A percentile compares a stretch with the other conserved stretches of the same genome.
Conservation (phyloP, 1,139 yeast genomes). For the Arxiozyma slooffiae region DNA sequence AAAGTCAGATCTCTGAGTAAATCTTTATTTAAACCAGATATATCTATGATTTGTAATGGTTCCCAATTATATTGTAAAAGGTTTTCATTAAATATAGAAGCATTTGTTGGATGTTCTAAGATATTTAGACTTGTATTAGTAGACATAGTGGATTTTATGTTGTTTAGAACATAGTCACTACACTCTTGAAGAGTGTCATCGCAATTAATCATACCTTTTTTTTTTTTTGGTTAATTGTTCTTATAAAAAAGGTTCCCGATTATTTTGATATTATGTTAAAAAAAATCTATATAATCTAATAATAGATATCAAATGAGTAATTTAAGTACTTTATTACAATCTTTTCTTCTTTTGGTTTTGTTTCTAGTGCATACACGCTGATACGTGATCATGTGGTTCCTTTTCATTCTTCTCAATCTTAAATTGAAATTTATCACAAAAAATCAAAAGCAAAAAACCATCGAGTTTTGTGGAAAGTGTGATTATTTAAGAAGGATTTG, state of each 20-base stretch:
- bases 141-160: not conserved
- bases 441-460: not conserved
- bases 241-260: no score
- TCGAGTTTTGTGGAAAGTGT: not conserved
- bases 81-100: constrained; percentile 2
- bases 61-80: constrained; percentile 13
- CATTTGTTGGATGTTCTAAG: constrained; percentile 4
- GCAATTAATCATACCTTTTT: not conserved
- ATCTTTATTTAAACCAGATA: constrained; percentile 9
- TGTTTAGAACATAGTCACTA: not conserved
- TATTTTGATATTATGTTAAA: not conserved
- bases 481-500: no score
- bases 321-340: not conserved
- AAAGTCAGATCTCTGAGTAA: constrained; percentile 11
- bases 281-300: not conserved
- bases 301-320: not conserved
- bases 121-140: not conserved
- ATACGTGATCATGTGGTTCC: not conserved
- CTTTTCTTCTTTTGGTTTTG: not conserved
- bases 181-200: not conserved
- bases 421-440: no score
- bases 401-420: not conserved
- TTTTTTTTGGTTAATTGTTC: not conserved
- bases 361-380: not conserved
- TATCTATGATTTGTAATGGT: constrained; percentile 1